These are phyloP conservation scores for Naegleria gruberi DNA, from an alignment of 208 protist genomes.

Conservation along the genomic window DNA sequence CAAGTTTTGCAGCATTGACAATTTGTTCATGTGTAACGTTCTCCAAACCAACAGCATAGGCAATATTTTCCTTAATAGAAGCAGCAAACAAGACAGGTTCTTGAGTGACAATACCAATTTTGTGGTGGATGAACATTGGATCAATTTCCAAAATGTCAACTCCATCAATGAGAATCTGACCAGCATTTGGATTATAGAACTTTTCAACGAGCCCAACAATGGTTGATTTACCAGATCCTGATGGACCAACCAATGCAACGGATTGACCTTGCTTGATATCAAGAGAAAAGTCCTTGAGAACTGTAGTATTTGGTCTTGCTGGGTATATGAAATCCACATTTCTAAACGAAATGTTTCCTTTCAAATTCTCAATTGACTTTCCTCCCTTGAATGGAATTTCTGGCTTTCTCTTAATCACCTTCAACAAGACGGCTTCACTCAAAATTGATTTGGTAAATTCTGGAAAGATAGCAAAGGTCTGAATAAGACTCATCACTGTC, in stretches of 20 bases:
- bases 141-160: not conserved
- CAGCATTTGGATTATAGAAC: not conserved
- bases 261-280: not conserved
- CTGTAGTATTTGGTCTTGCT: not conserved
- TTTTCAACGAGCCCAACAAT: not conserved
- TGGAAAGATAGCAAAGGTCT: not conserved
- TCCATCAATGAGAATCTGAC: not conserved
- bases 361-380: not conserved
- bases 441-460: not conserved
- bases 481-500: not conserved
- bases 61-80: not conserved
- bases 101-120: not conserved
- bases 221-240: no score
- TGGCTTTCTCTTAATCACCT: not conserved
- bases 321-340: not conserved
- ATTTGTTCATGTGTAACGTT: not conserved
- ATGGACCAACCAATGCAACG: not conserved
- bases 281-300: not conserved
- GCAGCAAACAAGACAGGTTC: not conserved
- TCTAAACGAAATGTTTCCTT: not conserved
- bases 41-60: not conserved
- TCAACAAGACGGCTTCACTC: not conserved
- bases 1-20: not conserved
- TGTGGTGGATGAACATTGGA: not conserved
- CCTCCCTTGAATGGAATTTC: not conserved